Conservation (phyloP, 306 rosid genomes). For the Vigna nakashimae region DNA sequence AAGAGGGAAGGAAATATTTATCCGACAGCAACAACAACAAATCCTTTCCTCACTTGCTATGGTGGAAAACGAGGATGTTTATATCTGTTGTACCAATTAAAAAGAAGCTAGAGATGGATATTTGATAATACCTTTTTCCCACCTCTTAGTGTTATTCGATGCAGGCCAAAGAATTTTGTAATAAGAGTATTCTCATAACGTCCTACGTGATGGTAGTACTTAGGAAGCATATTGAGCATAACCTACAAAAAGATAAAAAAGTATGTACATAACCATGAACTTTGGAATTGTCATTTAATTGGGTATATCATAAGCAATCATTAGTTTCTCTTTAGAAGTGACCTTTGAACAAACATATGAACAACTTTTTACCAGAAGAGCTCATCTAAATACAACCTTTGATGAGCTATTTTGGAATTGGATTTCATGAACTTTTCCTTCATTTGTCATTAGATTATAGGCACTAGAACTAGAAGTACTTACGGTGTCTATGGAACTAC, state of each 20-base stretch:
- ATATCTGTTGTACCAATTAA: conserved; percentile 19
- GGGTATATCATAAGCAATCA: conserved; percentile 3
- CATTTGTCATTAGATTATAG: conserved; percentile 13
- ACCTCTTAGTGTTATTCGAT: conserved; percentile 76
- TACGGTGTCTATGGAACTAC: background rate
- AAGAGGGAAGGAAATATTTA: conserved; percentile 43
- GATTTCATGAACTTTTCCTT: conserved; percentile 3
- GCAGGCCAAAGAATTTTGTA: conserved; percentile 92
- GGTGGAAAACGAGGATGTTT: conserved; percentile 37
- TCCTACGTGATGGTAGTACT: conserved; percentile 78
- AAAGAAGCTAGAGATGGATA: conserved; percentile 39
- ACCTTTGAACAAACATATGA: background rate
- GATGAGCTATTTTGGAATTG: conserved; percentile 25
- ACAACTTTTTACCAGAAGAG: background rate
- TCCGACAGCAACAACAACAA: background rate
- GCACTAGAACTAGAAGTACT: background rate
- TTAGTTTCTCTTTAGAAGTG: background rate
- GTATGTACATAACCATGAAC: conserved; percentile 25
- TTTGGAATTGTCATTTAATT: conserved; percentile 18
- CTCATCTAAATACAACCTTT: background rate
- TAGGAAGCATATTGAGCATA: conserved; percentile 91
- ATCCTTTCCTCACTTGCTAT: background rate
- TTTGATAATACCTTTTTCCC: conserved; percentile 79
- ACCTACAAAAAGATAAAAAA: conserved; percentile 57
- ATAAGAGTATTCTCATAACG: conserved; percentile 88